Base-by-base conservation (phyloP, 257 asterid species). In the Primulina eburnea region DNA sequence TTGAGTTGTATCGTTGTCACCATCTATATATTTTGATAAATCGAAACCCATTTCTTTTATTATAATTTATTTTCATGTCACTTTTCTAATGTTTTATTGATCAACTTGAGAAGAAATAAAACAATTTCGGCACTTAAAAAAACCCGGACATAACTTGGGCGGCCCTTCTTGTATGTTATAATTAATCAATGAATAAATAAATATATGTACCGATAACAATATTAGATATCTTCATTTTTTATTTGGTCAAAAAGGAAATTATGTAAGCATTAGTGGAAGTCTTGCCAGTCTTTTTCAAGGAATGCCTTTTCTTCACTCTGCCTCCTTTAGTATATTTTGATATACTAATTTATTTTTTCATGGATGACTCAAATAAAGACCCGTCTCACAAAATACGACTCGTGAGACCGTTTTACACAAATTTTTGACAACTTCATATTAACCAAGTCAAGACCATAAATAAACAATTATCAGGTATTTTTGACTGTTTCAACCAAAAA, bases 161-260 rank as follows among this genome's bases (percentile, higher is more conserved):
- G 56, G 30, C 12, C 52, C 24, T 24, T 61, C 62, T 66, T 78
- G 65, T 65, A 24, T 30, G 62, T 28, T 32, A 24, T 24, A 24
- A 24, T 24, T 24, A 24, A 24, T 24, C 1, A 24, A 24, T 0
- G 1, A 24, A 24, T 24, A 24, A 24, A 24, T 24, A 24, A 24
- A 24, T 24, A 33, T 33, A 33, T 4, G 1, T 4, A 33, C 6
- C 1, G 6, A 33, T 5, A 33, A 33, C 6, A 4, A 33, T 4
- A 4, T 33, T 33, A 33, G 8, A 67, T 35, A 52, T 33, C 60
- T 38, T 59, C 47, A 33, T 40, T 35, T 30, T 56, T 55, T 70
- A 70, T 63, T 58, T 58, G 38, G 80, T 80, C 77, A 71, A 76
- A 32, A 34, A 73, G 64, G 47, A 71, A 71, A 60, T 64, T 68